Evolutionary conservation across 371 early-diverging fungal genomes (phyloP).

Genomic region (Saksenaea vasiformis): DNA sequence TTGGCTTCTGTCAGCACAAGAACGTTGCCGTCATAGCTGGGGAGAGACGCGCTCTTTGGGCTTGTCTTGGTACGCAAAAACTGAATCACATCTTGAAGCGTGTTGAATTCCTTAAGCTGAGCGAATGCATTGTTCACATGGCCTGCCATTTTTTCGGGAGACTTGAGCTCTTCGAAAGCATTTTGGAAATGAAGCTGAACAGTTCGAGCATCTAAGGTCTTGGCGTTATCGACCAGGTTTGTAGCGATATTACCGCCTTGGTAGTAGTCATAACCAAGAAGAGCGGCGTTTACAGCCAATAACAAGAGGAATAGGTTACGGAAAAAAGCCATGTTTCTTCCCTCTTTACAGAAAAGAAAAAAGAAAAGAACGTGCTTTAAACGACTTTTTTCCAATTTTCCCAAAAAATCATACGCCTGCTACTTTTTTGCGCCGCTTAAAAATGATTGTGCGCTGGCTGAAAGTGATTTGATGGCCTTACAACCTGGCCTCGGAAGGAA

Average conservation of each 20-base stretch:
- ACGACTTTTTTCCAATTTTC: not conserved
- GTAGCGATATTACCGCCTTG: constrained; percentile 58
- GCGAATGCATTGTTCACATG: constrained; percentile 57
- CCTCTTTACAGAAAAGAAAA: constrained; percentile 1
- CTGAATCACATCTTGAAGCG: constrained; percentile 46
- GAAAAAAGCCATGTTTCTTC: constrained; percentile 32
- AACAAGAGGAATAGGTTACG: constrained; percentile 44
- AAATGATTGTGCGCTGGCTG: too few relatives aligned
- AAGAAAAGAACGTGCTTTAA: not conserved
- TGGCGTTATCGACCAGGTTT: constrained; percentile 55
- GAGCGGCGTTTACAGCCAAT: constrained; percentile 33
- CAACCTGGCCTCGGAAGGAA: too few relatives aligned
- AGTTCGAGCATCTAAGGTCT: constrained; percentile 45
- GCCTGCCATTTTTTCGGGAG: constrained; percentile 50
- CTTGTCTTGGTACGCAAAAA: constrained; percentile 40
- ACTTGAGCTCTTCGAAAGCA: constrained; percentile 33
- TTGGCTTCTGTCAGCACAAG: constrained; percentile 77
- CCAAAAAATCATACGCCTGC: not conserved
- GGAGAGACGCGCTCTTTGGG: not conserved
- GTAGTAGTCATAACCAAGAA: constrained; percentile 46
- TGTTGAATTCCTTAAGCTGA: constrained; percentile 54
- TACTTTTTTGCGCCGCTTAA: too few relatives aligned
- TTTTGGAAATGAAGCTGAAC: constrained; percentile 44
- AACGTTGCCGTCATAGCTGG: constrained; percentile 37
- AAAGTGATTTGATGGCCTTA: too few relatives aligned